Conservation (phyloP, 2,329 filamentous ascomycete species). For the Graphiopsis chlorocephala region DNA sequence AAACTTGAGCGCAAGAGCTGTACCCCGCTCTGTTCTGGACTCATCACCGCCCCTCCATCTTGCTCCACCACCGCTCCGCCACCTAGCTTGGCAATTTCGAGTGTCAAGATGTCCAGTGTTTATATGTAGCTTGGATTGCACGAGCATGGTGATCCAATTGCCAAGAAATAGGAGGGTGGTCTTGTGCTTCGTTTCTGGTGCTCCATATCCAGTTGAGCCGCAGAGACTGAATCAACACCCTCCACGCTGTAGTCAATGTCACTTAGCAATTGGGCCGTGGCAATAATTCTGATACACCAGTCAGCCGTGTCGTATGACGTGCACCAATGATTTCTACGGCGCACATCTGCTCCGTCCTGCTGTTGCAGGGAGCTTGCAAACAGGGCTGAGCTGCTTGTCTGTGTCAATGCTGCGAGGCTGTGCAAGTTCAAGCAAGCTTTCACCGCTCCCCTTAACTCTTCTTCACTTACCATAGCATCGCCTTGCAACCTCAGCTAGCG, state of each 20-base stretch:
- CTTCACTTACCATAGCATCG: neutral
- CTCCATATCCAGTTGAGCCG: neutral
- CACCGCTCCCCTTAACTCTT: neutral
- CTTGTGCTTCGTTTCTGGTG: neutral
- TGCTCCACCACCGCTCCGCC: neutral
- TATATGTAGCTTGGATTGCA: too few species aligned
- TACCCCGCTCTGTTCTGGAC: neutral
- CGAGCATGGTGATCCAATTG: too few species aligned
- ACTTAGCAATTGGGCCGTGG: neutral
- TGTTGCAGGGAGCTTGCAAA: neutral
- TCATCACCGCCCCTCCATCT: neutral
- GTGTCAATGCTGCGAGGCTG: slow-evolving; percentile 2
- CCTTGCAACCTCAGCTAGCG: neutral
- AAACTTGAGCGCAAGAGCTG: neutral
- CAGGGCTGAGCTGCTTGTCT: neutral
- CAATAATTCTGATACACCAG: neutral
- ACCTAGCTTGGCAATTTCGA: neutral
- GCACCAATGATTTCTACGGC: neutral
- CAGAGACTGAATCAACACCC: neutral
- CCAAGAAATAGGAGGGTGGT: neutral
- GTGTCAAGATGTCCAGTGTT: neutral
- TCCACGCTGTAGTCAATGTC: neutral
- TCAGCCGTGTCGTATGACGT: slow-evolving; percentile 9
- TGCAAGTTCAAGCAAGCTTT: neutral
- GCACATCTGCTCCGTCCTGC: neutral